These are phyloP conservation scores for Populus tomentosa DNA, from an alignment of 441 rosid species.

Conservation along the genomic window DNA sequence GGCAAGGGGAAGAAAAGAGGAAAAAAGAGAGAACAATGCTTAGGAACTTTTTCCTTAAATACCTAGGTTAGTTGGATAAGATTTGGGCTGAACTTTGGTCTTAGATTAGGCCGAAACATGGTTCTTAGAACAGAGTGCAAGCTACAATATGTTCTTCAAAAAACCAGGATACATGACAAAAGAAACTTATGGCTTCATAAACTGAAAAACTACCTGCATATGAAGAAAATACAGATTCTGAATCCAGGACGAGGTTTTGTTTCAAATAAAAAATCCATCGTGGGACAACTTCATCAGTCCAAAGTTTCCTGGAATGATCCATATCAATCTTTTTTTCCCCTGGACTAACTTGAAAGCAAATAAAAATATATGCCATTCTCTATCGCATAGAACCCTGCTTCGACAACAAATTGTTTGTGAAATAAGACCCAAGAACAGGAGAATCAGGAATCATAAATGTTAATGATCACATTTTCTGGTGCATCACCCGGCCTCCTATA, in stretches of 20 bases:
- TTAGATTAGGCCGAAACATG: no score
- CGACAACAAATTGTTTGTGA: not conserved
- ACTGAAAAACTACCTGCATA: conserved; percentile 47
- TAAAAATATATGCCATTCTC: conserved; percentile 54
- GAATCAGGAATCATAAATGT: not conserved
- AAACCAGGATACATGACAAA: no score
- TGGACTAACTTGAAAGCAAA: conserved; percentile 81
- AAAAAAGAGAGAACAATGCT: no score
- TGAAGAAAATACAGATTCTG: conserved; percentile 85
- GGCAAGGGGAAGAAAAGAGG: no score
- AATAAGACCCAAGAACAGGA: no score
- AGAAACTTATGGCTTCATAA: not conserved
- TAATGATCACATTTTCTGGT: conserved; percentile 36
- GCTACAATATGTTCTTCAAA: not conserved
- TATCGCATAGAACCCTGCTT: conserved; percentile 30
- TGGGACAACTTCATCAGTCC: conserved; percentile 63
- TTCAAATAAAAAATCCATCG: conserved; percentile 79
- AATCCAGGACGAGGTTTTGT: conserved; percentile 74
- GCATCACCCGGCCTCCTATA: conserved; percentile 27
- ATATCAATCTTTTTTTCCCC: conserved; percentile 80
- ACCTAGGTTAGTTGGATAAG: no score
- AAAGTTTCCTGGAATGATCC: conserved; percentile 72
- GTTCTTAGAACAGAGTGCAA: no score
- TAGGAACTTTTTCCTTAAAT: no score
- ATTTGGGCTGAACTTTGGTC: no score